These are phyloP conservation scores for Citrus inodora DNA, from an alignment of 345 rosid species.

Conservation along the genomic window DNA sequence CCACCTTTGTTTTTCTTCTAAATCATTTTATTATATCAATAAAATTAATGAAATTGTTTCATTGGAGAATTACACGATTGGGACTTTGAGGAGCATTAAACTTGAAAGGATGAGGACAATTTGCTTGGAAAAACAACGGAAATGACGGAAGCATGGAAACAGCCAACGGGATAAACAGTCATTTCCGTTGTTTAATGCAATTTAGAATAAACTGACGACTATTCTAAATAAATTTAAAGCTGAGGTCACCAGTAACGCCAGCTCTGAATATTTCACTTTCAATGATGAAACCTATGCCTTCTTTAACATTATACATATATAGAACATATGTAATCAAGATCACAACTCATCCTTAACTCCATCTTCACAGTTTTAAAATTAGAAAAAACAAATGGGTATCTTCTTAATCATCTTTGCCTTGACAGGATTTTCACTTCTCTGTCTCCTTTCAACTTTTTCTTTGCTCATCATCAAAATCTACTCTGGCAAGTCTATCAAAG, in stretches of 20 bases:
- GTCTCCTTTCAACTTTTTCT: slow-evolving; percentile 16
- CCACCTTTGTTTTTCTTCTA: background rate
- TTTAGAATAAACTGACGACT: background rate
- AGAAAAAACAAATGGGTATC: slow-evolving; percentile 20
- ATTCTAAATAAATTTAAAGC: background rate
- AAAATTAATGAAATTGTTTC: background rate
- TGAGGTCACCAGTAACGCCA: background rate
- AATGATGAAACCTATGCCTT: background rate
- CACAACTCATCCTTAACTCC: background rate
- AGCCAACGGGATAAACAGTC: background rate
- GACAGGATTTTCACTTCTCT: slow-evolving; percentile 17
- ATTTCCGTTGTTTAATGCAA: no score
- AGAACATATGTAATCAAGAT: background rate
- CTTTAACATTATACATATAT: no score
- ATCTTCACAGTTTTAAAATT: background rate
- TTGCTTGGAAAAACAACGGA: background rate
- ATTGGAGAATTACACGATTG: background rate
- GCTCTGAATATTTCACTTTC: background rate
- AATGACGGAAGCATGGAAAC: no score
- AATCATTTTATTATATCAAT: background rate
- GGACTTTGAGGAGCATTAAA: background rate
- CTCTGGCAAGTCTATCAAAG: slow-evolving; percentile 45
- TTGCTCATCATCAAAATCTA: slow-evolving; percentile 29
- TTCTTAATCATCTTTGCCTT: slow-evolving; percentile 20
- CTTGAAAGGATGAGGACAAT: slow-evolving; percentile 9